Conservation (phyloP, 2,329 filamentous ascomycete species). For the Endocalyx cinctus region DNA sequence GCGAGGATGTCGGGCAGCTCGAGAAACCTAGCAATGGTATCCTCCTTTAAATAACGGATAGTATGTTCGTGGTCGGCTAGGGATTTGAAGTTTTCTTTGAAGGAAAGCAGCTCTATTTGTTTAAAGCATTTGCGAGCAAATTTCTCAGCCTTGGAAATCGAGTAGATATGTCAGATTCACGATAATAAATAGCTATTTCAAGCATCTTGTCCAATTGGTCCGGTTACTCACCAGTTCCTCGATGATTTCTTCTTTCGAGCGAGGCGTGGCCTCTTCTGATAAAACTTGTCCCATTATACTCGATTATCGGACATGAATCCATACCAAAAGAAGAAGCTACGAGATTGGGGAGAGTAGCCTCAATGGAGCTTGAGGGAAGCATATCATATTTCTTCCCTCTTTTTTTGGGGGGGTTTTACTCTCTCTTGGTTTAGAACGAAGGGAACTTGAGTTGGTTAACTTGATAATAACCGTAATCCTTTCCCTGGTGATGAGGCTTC, state of each 20-base stretch:
- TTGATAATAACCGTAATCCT: too few relatives aligned
- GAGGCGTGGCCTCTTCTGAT: constrained; percentile 39
- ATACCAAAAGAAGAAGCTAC: constrained; percentile 12
- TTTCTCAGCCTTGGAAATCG: constrained; percentile 43
- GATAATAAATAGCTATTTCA: too few relatives aligned
- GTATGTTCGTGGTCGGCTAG: constrained; percentile 61
- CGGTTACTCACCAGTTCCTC: constrained; percentile 47
- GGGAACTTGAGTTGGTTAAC: too few relatives aligned
- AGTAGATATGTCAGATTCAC: constrained; percentile 5
- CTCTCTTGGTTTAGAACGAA: too few relatives aligned
- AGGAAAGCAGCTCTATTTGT: constrained; percentile 66
- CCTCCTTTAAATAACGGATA: constrained; percentile 63
- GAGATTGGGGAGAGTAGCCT: background rate
- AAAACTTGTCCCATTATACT: constrained; percentile 47
- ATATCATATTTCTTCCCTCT: too few relatives aligned
- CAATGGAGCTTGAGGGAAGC: too few relatives aligned
- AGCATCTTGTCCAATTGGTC: too few relatives aligned
- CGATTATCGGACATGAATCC: constrained; percentile 13
- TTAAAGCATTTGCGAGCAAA: constrained; percentile 70
- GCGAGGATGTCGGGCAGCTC: constrained; percentile 67
- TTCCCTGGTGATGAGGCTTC: too few relatives aligned
- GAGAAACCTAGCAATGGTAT: constrained; percentile 66
- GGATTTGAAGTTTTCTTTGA: constrained; percentile 67
- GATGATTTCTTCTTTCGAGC: constrained; percentile 48
- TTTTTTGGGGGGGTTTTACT: too few relatives aligned